Conservation (phyloP, 441 rosid species). For the Corymbia calophylla region DNA sequence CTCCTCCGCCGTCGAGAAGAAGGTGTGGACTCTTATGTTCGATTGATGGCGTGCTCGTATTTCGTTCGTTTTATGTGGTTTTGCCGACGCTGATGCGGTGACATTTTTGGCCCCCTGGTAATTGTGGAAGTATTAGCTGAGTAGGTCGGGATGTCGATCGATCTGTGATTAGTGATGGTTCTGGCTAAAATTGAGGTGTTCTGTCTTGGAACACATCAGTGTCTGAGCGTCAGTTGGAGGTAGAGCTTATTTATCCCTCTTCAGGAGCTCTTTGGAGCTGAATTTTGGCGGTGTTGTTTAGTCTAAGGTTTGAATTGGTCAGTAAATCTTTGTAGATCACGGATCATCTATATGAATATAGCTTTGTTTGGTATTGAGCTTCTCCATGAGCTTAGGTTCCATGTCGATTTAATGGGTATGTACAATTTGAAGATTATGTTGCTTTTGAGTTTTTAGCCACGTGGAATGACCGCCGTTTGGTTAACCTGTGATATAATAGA, state of each 20-base stretch:
- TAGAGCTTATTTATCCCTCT: neutral
- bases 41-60: neutral
- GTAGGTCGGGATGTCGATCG: neutral
- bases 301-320: neutral
- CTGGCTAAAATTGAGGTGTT: neutral
- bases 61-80: neutral
- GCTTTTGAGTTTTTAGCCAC: neutral
- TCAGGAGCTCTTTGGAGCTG: neutral
- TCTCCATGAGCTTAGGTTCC: neutral
- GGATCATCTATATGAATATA: neutral
- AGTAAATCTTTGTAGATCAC: neutral
- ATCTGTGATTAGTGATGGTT: neutral
- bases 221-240: neutral
- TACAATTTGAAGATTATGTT: neutral
- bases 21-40: slow-evolving; percentile 12
- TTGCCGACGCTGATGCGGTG: neutral
- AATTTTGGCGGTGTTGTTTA: neutral
- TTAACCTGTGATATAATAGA: neutral
- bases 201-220: neutral
- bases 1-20: slow-evolving; percentile 27
- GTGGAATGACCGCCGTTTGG: neutral
- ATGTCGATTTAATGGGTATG: neutral
- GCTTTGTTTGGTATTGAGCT: neutral
- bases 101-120: neutral
- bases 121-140: neutral